Percentiles rank a stretch among this genome's conserved stretches.
Evolutionary conservation across 805 yeast species (phyloP).

Genomic region (Ogataea paradorogensis): DNA sequence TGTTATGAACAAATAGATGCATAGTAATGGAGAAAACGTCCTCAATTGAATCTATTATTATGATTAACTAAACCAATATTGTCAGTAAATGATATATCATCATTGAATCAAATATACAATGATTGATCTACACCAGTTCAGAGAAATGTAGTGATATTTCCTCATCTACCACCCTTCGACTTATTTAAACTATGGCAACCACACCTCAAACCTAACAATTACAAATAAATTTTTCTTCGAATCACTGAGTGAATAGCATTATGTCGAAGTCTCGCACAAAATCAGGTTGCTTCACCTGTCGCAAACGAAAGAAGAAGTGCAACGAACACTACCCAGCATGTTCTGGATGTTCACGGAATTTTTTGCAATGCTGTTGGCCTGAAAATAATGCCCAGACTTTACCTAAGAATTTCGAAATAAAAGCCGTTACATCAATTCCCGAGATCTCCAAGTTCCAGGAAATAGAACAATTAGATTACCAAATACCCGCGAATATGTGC

Average conservation of each 20-base stretch:
- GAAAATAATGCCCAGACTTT: conserved; percentile 20
- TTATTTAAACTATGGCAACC: background rate
- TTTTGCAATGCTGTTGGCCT: conserved; percentile 35
- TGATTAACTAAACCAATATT: no score
- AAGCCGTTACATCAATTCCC: conserved; percentile 18
- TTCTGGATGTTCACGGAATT: conserved; percentile 35
- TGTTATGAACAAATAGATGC: no score
- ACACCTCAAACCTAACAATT: conserved; percentile 2
- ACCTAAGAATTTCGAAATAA: conserved; percentile 28
- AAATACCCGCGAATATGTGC: conserved; percentile 29
- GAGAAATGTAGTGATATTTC: no score
- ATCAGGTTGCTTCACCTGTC: conserved; percentile 37
- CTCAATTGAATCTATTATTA: no score
- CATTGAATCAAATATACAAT: no score
- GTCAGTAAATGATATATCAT: no score
- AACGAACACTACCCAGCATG: conserved; percentile 34
- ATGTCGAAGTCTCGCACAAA: conserved; percentile 27
- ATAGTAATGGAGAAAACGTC: no score
- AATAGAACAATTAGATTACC: conserved; percentile 16
- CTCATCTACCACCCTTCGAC: background rate
- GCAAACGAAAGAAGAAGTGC: conserved; percentile 38
- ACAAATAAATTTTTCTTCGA: background rate
- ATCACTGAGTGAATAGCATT: background rate
- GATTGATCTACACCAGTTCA: no score
- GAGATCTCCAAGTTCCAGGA: conserved; percentile 1